Evolutionary conservation across 2,329 filamentous ascomycete species (phyloP).

Genomic region (Clonostachys rhizophaga): DNA sequence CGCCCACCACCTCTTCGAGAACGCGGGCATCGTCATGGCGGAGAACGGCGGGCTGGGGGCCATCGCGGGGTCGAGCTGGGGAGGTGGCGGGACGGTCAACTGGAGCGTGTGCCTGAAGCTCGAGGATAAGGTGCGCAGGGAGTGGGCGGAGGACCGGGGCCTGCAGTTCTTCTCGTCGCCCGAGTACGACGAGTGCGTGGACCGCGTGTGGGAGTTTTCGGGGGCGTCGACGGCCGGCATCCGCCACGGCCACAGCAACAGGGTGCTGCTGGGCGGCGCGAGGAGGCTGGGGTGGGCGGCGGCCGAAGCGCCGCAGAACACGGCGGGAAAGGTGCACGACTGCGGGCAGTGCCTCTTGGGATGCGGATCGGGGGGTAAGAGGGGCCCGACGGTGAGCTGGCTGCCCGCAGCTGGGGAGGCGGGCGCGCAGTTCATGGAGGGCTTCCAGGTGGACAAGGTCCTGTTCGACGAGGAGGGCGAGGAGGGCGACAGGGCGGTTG

Average conservation of each 20-base stretch:
- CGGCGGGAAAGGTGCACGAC: slow-evolving; percentile 66
- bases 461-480: slow-evolving; percentile 57
- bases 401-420: slow-evolving; percentile 72
- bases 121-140: slow-evolving; percentile 70
- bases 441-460: slow-evolving; percentile 67
- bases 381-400: slow-evolving; percentile 72
- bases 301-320: slow-evolving; percentile 73
- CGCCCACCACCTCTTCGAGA: slow-evolving; percentile 63
- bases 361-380: slow-evolving; percentile 67
- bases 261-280: slow-evolving; percentile 69
- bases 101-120: slow-evolving; percentile 68
- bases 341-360: slow-evolving; percentile 63
- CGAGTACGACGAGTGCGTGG: slow-evolving; percentile 73
- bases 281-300: slow-evolving; percentile 68
- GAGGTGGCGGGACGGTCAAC: slow-evolving; percentile 84
- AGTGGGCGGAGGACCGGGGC: slow-evolving; percentile 66
- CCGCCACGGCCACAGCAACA: slow-evolving; percentile 69
- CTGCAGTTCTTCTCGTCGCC: slow-evolving; percentile 69
- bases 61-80: slow-evolving; percentile 69
- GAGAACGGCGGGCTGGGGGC: slow-evolving; percentile 56
- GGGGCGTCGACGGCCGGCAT: slow-evolving; percentile 64
- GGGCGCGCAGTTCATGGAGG: slow-evolving; percentile 80
- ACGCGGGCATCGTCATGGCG: slow-evolving; percentile 50
- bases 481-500: slow-evolving; percentile 53
- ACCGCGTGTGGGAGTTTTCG: slow-evolving; percentile 75